Percentiles rank a stretch among this genome's conserved stretches.
Evolutionary conservation across 2,329 filamentous ascomycete species (phyloP).

Genomic region (Zymoseptoria tritici): DNA sequence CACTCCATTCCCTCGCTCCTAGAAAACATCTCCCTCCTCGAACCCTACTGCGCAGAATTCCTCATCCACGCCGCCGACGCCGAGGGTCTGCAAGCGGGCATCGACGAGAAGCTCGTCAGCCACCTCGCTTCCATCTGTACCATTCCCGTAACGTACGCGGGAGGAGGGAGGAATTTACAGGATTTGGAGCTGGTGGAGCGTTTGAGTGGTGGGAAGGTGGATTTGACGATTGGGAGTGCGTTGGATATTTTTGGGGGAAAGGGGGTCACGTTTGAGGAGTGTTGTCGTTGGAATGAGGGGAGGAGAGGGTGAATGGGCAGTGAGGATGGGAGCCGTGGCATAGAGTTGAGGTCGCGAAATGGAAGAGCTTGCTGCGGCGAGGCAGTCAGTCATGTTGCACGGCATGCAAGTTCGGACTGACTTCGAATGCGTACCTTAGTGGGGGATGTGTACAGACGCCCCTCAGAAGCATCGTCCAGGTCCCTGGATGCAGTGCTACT

Average conservation of each 20-base stretch:
- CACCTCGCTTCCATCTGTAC: slow-evolving; percentile 76
- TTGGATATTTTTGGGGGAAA: slow-evolving; percentile 90
- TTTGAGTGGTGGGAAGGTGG: slow-evolving; percentile 72
- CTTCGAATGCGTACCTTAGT: not conserved
- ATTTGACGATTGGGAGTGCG: slow-evolving; percentile 93
- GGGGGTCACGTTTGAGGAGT: slow-evolving; percentile 81
- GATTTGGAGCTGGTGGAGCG: slow-evolving; percentile 76
- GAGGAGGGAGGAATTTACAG: slow-evolving; percentile 73
- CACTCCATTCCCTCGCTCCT: slow-evolving; percentile 1
- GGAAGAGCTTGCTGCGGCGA: not conserved
- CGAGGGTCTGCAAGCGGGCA: slow-evolving; percentile 83
- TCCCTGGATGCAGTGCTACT: not conserved
- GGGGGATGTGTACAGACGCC: not conserved
- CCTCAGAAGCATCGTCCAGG: not conserved
- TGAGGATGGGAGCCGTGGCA: not conserved
- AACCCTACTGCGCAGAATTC: slow-evolving; percentile 93
- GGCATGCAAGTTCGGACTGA: not conserved
- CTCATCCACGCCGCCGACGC: slow-evolving; percentile 96
- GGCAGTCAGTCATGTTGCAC: not conserved
- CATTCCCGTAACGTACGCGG: slow-evolving; percentile 93
- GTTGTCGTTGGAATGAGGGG: slow-evolving; percentile 69
- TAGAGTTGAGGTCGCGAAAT: not conserved
- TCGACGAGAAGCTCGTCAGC: slow-evolving; percentile 76
- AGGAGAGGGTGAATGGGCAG: not conserved
- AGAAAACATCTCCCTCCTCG: slow-evolving; percentile 70